Evolutionary conservation across 768 basidiomycete species (phyloP), one percentile per base, ranked within the genome.

Genomic region (Galerina marginata): DNA sequence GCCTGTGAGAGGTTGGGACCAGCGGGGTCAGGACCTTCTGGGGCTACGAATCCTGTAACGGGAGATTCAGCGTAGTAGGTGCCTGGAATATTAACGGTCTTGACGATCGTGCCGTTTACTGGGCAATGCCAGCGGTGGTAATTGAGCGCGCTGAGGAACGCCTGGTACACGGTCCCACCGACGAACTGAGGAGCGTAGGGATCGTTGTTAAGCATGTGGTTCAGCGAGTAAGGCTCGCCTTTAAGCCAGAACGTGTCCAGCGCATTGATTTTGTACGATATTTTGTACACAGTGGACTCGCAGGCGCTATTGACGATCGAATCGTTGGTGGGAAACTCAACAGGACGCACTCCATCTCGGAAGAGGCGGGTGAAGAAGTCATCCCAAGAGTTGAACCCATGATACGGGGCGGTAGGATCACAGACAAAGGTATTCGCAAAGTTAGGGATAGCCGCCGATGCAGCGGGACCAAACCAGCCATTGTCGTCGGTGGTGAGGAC

Each of bases 51-150:
- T 20, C 20, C 20, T 20, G 20, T 20, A 20, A 20, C 20, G 20
- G 20, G 66, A 12, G 55, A 16, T 20, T 49, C 59, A 14, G 79
- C 77, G 60, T 81, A 87, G 69, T 85, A 84, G 2, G 80, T 79
- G 2, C 84, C 83, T 7, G 83, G 82, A 12, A 85, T 69, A 39
- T 78, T 65, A 15, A 76, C 76, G 11, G 72, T 71, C 68, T 80
- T 73, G 12, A 64, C 69, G 39, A 86, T 71, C 1, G 44, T 70
- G 2, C 83, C 83, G 39, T 77, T 73, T 9, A 89, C 78, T 54
- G 88, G 88, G 51, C 77, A 72, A 69, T 86, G 84, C 87, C 86
- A 88, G 62, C 86, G 83, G 65, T 89, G 88, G 64, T 87, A 89
- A 29, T 79, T 77, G 23, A 78, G 64, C 2, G 84, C 77, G 54